A percentile compares a stretch with the other conserved stretches of the same genome.
Conservation (phyloP, 1,139 yeast genomes). For the Sugiyamaella xylanicola region DNA sequence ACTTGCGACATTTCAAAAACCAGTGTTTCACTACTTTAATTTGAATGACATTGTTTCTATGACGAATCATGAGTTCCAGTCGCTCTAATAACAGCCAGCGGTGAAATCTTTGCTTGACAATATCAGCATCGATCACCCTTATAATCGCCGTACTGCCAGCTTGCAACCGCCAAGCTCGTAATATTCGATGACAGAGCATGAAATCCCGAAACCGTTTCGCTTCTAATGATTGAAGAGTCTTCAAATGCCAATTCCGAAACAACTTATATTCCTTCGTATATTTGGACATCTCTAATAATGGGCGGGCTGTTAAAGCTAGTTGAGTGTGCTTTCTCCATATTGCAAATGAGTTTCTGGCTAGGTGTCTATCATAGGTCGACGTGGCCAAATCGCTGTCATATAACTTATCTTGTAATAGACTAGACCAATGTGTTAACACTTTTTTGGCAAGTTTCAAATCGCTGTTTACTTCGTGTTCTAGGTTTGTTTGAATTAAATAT, state of each 20-base stretch:
- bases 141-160: conserved; percentile 18
- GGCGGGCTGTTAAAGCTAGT: conserved; percentile 2
- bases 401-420: not conserved
- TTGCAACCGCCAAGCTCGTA: conserved; percentile 28
- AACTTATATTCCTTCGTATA: not conserved
- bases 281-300: not conserved
- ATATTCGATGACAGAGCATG: conserved; percentile 24
- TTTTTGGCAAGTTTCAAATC: not conserved
- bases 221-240: conserved; percentile 25
- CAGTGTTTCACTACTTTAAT: conserved; percentile 21
- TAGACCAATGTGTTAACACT: conserved; percentile 3
- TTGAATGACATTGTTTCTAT: conserved; percentile 20
- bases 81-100: conserved; percentile 30
- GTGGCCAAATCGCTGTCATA: conserved; percentile 1
- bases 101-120: conserved; percentile 22
- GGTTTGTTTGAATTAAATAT: not conserved
- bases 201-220: conserved; percentile 29
- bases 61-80: conserved; percentile 20
- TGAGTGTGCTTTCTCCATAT: conserved; percentile 12
- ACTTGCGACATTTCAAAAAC: conserved; percentile 17
- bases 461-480: not conserved
- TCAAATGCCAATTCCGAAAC: conserved; percentile 27
- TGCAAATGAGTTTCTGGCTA: not conserved
- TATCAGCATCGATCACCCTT: conserved; percentile 10
- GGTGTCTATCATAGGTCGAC: not conserved